Base-by-base conservation (phyloP, 306 rosid species). In the Abrus pulchellus region DNA sequence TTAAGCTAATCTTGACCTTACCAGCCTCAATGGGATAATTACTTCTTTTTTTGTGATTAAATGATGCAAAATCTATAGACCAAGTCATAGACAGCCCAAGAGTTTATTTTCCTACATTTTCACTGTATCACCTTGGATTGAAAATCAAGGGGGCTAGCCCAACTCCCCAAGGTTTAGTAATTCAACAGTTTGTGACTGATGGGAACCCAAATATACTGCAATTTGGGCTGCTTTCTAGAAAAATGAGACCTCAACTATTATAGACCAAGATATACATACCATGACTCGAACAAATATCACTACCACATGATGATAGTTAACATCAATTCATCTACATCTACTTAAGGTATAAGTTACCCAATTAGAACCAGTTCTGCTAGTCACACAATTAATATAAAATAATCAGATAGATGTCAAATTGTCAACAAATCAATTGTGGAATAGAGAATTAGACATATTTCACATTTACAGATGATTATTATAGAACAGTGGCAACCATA, bases 181-280 rank as follows among this genome's bases (percentile, higher is more conserved):
- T 72, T 45, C 68, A 55, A 67, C 47, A 68, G 48, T 30, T 13
- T 13, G 66, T 68, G 61, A 78, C 49, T 32, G 61, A 65, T 53
- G 33, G 69, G 32, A 20, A 65, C 70, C 75, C 69, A 64, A 61
- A 61, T 44, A 61, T 30, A 28, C 20, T 76, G 28, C 41, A 65
- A 52, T 72, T 54, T 77, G 86, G 79, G 83, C 83, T 64, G 71
- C 54, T 77, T 62, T 77, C 80, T 13, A 62, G 27, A 72, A 41
- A 54, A 64, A 44, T 4, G 55, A 78, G 76, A 77, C 50, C 32
- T 50, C 73, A 72, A 60, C 74, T 71, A 28, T 61, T 55, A 40
- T 10, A 70, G 72, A 62, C 57, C 79, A 54, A 64, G 43, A 9
- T 14, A 56, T 70, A 28, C 59, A 48, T 27, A 54, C 27, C 56